Base-by-base conservation (phyloP, 352 stramenopile species). In the Phytopythium aichiense region DNA sequence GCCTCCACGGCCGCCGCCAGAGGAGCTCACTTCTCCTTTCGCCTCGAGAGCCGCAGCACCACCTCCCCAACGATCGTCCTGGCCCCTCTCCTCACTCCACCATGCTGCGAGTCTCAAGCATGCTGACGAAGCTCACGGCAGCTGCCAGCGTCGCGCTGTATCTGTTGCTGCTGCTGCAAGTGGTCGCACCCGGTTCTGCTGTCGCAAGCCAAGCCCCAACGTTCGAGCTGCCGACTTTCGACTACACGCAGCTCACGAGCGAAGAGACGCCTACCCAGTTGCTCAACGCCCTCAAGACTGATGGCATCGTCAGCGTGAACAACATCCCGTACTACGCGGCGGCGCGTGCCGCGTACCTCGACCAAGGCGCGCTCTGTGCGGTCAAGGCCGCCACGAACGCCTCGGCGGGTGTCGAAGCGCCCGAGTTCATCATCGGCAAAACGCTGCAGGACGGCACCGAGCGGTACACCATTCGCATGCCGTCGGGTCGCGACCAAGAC, bases 401-500 rank as follows among this genome's bases (percentile, higher is more conserved):
- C 23, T 46, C 54, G 2, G 58, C 20, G 38, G 71, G n/a, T 38
- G 64, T 51, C 57, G 37, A 57, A 63, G 70, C 54, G 62, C 64
- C 48, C 1, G 56, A 71, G 40, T 89, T 89, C 56, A 50, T 89
- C 50, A 65, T 81, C 37, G 53, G 74, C 63, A 90, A 89, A 71
- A 79, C 58, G 45, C 67, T 92, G 35, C 63, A 69, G 8, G 84
- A 89, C 58, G 81, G 81, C 53, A 89, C 81, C 9, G 68, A 80
- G 46, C 81, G 81, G 30, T 89, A 82, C 66, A 92, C 84, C 31
- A 88, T 92, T 71, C 87, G 79, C 64, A 81, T 77, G 31, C 61
- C 65, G 31, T 77, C 77, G 13, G 80, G 81, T 15, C 63, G 74
- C 40, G 59, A 76, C 20, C 63, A 80, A 22, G 56, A 80, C 40